These are phyloP conservation scores for Fistulinella prunicolor DNA, from an alignment of 768 basidiomycete species.

Conservation along the genomic window DNA sequence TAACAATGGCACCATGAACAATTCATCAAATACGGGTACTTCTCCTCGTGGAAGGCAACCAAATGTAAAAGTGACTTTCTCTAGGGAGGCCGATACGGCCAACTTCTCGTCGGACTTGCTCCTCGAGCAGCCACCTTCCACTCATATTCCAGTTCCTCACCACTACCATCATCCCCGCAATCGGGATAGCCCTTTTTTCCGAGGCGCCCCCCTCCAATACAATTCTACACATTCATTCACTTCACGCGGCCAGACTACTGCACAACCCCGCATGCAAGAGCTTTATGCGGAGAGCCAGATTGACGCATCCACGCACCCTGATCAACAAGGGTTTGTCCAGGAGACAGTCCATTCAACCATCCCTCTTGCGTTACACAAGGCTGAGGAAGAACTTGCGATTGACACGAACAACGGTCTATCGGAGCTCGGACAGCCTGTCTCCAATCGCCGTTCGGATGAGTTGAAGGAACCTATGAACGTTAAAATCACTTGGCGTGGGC, in stretches of 20 bases:
- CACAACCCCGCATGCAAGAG: constrained; percentile 45
- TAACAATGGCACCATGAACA: constrained; percentile 37
- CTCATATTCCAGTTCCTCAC: constrained; percentile 39
- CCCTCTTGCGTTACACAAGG: constrained; percentile 48
- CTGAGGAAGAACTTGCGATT: constrained; percentile 27
- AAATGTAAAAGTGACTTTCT: constrained; percentile 28
- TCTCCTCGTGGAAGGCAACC: constrained; percentile 34
- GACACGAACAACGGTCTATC: constrained; percentile 7
- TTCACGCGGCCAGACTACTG: constrained; percentile 32
- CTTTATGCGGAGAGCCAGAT: constrained; percentile 39
- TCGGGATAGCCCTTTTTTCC: constrained; percentile 34
- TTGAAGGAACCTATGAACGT: constrained; percentile 36
- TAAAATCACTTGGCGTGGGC: constrained; percentile 64
- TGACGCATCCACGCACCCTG: constrained; percentile 27
- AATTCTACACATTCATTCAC: constrained; percentile 45
- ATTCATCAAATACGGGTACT: constrained; percentile 34
- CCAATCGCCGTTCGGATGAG: constrained; percentile 26
- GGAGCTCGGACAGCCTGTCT: constrained; percentile 20
- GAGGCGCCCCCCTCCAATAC: constrained; percentile 36
- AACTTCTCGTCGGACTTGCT: constrained; percentile 39
- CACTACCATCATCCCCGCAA: constrained; percentile 30
- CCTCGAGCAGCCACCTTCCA: constrained; percentile 42
- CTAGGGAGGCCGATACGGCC: constrained; percentile 26
- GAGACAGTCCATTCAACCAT: constrained; percentile 65
- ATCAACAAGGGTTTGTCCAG: constrained; percentile 42